Percentiles rank a stretch among this genome's conserved stretches.
These are phyloP conservation scores for Penicillium tannophilum DNA, from an alignment of 495 filamentous ascomycete genomes.

Conservation along the genomic window DNA sequence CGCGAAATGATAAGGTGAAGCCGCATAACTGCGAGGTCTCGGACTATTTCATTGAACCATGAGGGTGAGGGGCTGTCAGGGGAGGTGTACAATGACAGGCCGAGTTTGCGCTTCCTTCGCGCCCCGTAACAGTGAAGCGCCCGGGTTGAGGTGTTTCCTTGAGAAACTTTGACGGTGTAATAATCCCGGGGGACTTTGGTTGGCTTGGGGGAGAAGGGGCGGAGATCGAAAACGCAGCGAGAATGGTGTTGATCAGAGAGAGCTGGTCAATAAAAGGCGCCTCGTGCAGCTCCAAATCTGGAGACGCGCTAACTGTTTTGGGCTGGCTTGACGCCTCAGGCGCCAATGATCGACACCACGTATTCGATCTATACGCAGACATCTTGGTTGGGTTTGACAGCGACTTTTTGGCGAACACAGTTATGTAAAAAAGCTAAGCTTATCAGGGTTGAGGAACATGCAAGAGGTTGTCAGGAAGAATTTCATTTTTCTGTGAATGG, in stretches of 20 bases:
- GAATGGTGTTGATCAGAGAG: background rate
- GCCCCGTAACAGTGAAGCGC: background rate
- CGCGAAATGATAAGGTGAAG: conserved; percentile 81
- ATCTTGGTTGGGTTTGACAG: background rate
- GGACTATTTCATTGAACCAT: conserved; percentile 22
- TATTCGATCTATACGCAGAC: background rate
- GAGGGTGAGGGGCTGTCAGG: background rate
- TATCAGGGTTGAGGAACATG: too few species aligned
- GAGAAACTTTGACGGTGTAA: background rate
- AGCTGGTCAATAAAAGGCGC: background rate
- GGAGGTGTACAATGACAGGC: background rate
- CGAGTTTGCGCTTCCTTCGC: conserved; percentile 8
- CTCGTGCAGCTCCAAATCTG: conserved; percentile 21
- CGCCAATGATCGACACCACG: conserved; percentile 2
- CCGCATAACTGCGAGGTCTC: conserved; percentile 58
- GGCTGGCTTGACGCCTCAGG: conserved; percentile 7
- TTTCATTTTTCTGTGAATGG: too few species aligned
- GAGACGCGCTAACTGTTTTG: conserved; percentile 13
- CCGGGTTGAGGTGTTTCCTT: background rate
- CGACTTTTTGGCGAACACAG: too few species aligned
- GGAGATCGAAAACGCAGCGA: background rate
- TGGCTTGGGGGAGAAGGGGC: background rate
- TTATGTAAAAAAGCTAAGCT: too few species aligned
- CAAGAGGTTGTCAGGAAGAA: too few species aligned
- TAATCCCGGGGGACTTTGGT: background rate